These are phyloP conservation scores for Epichloe baconii DNA, from an alignment of 2,329 filamentous ascomycete genomes.

Conservation along the genomic window DNA sequence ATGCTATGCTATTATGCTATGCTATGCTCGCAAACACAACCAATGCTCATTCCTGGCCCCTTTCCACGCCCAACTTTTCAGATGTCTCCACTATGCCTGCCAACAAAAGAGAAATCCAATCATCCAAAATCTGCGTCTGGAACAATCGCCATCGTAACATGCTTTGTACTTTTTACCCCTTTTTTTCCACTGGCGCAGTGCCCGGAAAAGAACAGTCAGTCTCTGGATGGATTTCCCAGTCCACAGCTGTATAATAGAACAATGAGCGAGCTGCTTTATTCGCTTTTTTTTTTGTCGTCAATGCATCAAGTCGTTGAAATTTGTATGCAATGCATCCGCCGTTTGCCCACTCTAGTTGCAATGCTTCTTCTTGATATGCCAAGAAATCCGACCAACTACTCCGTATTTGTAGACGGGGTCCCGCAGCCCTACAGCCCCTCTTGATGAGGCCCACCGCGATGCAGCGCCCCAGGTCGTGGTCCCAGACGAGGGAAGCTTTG, in stretches of 20 bases:
- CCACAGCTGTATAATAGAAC: not conserved
- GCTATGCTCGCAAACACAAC: not conserved
- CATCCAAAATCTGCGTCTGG: not conserved
- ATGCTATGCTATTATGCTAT: too few relatives aligned
- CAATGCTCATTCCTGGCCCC: not conserved
- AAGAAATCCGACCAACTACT: not conserved
- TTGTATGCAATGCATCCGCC: not conserved
- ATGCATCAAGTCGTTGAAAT: not conserved
- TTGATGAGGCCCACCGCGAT: not conserved
- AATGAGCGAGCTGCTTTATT: not conserved
- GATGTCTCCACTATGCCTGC: too few relatives aligned
- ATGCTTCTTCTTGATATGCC: not conserved
- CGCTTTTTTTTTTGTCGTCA: not conserved
- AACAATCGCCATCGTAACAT: not conserved
- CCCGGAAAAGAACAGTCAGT: too few relatives aligned
- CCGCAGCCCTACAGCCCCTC: conserved; percentile 3
- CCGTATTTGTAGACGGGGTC: not conserved
- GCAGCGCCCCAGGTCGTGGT: not conserved
- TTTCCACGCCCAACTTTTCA: not conserved
- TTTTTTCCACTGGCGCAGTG: not conserved
- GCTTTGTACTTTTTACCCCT: not conserved
- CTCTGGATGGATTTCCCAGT: not conserved
- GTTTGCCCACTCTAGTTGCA: not conserved
- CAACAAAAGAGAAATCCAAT: too few relatives aligned
- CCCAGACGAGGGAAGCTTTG: not conserved